phyloP scores from a whole-genome alignment of 2,329 filamentous ascomycete species.

The Colletotrichum sp. region DNA sequence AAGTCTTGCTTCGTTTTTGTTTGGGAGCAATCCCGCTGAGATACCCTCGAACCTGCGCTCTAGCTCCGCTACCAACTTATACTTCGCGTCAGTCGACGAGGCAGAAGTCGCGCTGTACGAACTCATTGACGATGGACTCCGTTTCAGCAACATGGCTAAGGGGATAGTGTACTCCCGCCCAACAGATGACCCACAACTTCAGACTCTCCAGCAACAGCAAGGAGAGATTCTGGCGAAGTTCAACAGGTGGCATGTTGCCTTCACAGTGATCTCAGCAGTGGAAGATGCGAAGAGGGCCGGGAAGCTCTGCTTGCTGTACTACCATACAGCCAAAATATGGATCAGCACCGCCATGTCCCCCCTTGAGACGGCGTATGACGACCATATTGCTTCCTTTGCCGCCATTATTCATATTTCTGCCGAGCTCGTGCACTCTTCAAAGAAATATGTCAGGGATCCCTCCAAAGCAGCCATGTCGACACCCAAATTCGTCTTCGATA shows the following conservation, averaged over 20 bases:
- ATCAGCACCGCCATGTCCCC: conserved; percentile 32
- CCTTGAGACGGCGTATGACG: conserved; percentile 38
- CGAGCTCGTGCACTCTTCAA: conserved; percentile 1
- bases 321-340: conserved; percentile 38
- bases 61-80: conserved; percentile 26
- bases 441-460: conserved; percentile 6
- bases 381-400: conserved; percentile 37
- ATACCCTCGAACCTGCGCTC: conserved; percentile 40
- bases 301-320: conserved; percentile 40
- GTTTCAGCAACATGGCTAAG: conserved; percentile 35
- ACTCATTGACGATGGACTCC: conserved; percentile 42
- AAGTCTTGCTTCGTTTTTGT: conserved; percentile 44
- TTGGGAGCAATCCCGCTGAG: conserved; percentile 39
- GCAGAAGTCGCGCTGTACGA: conserved; percentile 38
- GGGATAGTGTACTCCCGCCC: conserved; percentile 29
- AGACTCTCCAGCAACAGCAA: conserved; percentile 33
- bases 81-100: conserved; percentile 37
- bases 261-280: conserved; percentile 30
- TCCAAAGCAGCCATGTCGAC: conserved; percentile 9
- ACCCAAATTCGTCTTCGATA: conserved; percentile 44
- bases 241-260: conserved; percentile 33
- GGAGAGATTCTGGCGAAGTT: conserved; percentile 33
- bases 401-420: conserved; percentile 38
- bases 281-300: conserved; percentile 11
- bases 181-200: conserved; percentile 25